Conservation (phyloP, 2,329 filamentous ascomycete species). For the Diaporthe nobilis region DNA sequence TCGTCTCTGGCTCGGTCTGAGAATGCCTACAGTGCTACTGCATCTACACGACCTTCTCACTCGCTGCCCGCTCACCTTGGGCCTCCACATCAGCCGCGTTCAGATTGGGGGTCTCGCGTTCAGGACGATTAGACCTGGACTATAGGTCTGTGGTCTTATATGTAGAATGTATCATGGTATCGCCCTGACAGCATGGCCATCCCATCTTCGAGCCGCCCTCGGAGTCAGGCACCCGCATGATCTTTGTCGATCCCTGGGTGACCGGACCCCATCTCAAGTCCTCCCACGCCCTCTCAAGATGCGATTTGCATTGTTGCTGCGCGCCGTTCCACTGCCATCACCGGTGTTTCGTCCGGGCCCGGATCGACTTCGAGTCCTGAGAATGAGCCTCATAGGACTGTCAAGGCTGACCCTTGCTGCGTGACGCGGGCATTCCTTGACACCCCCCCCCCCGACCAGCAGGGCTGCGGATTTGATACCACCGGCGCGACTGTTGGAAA, state of each 20-base stretch:
- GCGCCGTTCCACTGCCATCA: conserved; percentile 1
- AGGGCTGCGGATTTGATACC: conserved; percentile 13
- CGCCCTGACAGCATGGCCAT: conserved; percentile 19
- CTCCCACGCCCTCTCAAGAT: background rate
- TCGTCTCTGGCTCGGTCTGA: background rate
- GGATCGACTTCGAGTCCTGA: background rate
- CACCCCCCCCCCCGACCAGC: background rate
- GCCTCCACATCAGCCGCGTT: background rate
- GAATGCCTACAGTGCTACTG: background rate
- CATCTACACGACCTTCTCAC: background rate
- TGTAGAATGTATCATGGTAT: background rate
- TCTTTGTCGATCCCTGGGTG: conserved; percentile 6
- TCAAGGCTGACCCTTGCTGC: conserved; percentile 15
- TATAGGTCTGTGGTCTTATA: conserved; percentile 26
- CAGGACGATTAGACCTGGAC: background rate
- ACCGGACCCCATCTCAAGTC: conserved; percentile 10
- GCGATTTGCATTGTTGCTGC: conserved; percentile 14
- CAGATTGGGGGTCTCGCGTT: background rate
- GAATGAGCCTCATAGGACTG: conserved; percentile 6
- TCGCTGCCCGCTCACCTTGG: background rate
- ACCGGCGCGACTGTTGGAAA: conserved; percentile 3
- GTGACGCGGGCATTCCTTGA: background rate
- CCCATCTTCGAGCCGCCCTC: conserved; percentile 22
- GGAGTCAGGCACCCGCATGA: conserved; percentile 29
- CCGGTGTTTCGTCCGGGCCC: conserved; percentile 20